phyloP scores from a whole-genome alignment of 2,329 filamentous ascomycete species.

The Fusarium siculi region DNA sequence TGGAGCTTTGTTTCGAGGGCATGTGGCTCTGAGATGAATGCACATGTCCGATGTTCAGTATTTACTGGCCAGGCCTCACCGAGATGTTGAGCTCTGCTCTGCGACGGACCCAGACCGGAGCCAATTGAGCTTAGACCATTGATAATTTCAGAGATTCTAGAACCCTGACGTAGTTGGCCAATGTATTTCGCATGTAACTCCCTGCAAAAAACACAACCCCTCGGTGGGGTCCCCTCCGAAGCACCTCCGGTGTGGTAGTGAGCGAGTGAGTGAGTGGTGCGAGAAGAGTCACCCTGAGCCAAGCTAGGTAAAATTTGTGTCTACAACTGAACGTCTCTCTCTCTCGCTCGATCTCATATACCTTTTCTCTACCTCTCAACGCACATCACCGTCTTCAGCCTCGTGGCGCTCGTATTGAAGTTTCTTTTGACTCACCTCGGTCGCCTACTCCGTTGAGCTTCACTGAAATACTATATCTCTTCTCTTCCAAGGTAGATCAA shows the following conservation, averaged over 20 bases:
- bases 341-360: constrained; percentile 1
- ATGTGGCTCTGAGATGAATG: neutral
- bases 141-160: constrained; percentile 43
- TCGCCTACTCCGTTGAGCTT: constrained; percentile 28
- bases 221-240: constrained; percentile 47
- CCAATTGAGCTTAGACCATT: constrained; percentile 45
- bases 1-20: neutral
- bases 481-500: constrained; percentile 22
- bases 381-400: constrained; percentile 17
- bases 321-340: constrained; percentile 2
- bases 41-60: neutral
- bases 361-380: constrained; percentile 2
- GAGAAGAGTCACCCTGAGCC: constrained; percentile 28
- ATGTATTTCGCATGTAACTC: constrained; percentile 28
- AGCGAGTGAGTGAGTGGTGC: constrained; percentile 1
- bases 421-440: constrained; percentile 15
- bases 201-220: constrained; percentile 36
- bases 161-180: constrained; percentile 40
- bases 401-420: constrained; percentile 30
- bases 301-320: constrained; percentile 24
- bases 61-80: constrained; percentile 3
- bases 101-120: constrained; percentile 26
- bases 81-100: constrained; percentile 16
- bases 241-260: constrained; percentile 36
- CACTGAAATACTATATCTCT: constrained; percentile 29